Evolutionary conservation across 805 yeast species (phyloP), one percentile per base, ranked within the genome.

Genomic region (Teunomyces atbi): DNA sequence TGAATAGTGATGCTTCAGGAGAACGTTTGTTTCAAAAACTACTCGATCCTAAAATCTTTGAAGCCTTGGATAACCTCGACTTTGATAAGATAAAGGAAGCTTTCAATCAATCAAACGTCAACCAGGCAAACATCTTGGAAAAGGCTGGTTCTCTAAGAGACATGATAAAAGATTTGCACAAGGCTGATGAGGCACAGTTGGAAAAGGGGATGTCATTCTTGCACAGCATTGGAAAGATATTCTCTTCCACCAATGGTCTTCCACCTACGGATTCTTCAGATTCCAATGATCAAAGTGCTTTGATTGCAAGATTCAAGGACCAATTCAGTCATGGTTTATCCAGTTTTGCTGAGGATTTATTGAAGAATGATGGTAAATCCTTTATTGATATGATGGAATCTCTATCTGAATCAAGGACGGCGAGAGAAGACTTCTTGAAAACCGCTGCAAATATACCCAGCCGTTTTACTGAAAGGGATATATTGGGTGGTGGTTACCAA

Each of bases 301-400:
- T 42, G 16, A 42, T 40, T 21, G 51, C 49, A n/a, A 50, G 47
- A 7, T 41, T 59, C 26, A 53, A 51, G 41, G 58, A 56, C 42
- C 58, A 58, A 41, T 45, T 63, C 28, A 51, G 61, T 12, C 55
- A 55, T 42, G 66, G 65, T 12, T 54, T 66, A 29, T 59, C 65
- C 3, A 60, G 48, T 29, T 66, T 90, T 36, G 94, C 96, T 0
- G 95, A 89, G 53, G 95, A 89, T 57, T 64, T 90, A 21, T 73
- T 89, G 55, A 80, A 79, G 54, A 84, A 83, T 58, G 88, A 86
- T 51, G 96, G 96, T n/a, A 77, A 78, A 51, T 79, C 82, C 35
- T 87, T 89, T 52, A 76, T 89, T 27, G 84, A 84, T 52, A 83
- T 88, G 76, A 84, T 90, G 80, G 95, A 89, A 61, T 77, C 81